phyloP scores from a whole-genome alignment of 768 basidiomycete species.

The Sporobolomyces pararoseus region DNA sequence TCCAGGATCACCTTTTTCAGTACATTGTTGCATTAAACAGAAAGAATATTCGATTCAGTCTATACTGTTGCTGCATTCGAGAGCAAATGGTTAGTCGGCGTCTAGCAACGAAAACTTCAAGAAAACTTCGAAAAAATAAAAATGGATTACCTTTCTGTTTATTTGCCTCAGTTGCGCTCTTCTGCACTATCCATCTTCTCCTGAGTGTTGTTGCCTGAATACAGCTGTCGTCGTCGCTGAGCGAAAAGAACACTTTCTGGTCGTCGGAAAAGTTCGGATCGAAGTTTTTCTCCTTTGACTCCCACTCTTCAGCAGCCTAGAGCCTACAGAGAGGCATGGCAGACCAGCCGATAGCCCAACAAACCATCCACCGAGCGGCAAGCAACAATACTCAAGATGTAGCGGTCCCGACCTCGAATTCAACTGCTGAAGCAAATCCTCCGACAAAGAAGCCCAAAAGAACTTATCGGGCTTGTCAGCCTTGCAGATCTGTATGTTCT shows the following conservation, averaged over 20 bases:
- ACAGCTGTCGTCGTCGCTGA: no score
- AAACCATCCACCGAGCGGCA: neutral
- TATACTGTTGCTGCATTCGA: no score
- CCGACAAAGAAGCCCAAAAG: slow-evolving; percentile 16
- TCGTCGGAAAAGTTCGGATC: neutral
- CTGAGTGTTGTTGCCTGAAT: no score
- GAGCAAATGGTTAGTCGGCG: no score
- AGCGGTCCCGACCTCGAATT: neutral
- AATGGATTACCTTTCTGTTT: no score
- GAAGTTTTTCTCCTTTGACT: neutral
- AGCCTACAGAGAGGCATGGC: no score
- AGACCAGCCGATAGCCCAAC: neutral
- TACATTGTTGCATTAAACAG: neutral
- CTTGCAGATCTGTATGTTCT: slow-evolving; percentile 19
- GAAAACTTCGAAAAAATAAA: no score
- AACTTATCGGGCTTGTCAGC: slow-evolving; percentile 36
- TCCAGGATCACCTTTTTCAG: neutral
- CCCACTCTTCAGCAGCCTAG: no score
- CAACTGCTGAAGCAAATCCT: neutral
- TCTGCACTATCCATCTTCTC: neutral
- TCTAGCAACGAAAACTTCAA: no score
- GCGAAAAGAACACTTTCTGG: neutral
- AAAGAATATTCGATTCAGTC: no score
- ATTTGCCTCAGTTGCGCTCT: neutral
- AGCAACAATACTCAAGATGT: neutral